Base-by-base conservation (phyloP, 2,329 filamentous ascomycete species). In the Botrytis medusae region DNA sequence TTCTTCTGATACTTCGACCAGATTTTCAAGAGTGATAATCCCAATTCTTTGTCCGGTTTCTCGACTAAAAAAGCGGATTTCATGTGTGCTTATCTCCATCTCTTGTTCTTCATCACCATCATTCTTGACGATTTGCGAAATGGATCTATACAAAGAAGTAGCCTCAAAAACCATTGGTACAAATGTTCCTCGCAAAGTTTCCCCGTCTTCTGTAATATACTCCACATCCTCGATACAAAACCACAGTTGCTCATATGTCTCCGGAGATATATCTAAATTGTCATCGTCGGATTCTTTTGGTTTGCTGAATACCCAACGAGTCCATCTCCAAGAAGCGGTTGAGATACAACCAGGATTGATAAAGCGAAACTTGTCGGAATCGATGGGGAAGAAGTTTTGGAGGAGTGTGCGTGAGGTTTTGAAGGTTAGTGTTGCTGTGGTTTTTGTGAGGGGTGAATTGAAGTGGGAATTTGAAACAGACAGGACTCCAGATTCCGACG, bases 271-370 rank as follows among this genome's bases (percentile, higher is more conserved):
- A 7, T 60, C 32, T 22, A 25, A 18, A 16, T 34, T 34, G 9
- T 22, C 46, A 10, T 40, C 1, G 14, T 29, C 37, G 25, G 12
- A 51, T 20, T 18, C 16, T 48, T 34, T 25, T 6, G 32, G n/a
- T 10, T 22, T 16, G 4, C 20, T 9, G 7, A 18, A 29, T 7
- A 29, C 51, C 51, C 51, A 57, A 2, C 51, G n/a, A 57, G 14
- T 57, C 51, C n/a, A 71, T 16, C 44, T 89, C 89, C 74, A 88
- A 80, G 1, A 91, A 86, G 0, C 87, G 88, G 74, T 91, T 89
- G 25, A 91, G 85, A 78, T 88, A 90, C 1, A 91, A 83, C 0
- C 88, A 88, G 25, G 88, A 82, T 76, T 86, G 84, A 48, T 81
- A 84, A 40, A 42, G 73, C 78, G 60, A 74, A 70, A 57, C 2